Base-by-base conservation (phyloP, 495 filamentous ascomycete species). In the Usnea hakonensis region DNA sequence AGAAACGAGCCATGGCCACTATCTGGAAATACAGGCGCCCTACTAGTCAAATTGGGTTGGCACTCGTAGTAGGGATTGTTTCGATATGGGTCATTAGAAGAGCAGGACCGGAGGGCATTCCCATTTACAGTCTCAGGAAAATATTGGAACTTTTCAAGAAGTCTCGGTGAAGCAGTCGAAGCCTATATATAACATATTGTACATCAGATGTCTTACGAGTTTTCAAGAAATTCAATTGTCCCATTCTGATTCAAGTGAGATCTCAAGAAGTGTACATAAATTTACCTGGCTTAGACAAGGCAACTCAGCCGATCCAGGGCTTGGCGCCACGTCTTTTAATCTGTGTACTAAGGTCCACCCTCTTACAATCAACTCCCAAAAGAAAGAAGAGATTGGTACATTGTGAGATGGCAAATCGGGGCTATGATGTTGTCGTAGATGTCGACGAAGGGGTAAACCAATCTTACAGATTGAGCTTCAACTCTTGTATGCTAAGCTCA, bases 401-500 rank as follows among this genome's bases (percentile, higher is more conserved):
- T 33, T 17, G 50, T n/a, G 19, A 48, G 46, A 95, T 95, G 91
- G 80, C 91, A 57, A 87, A 87, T 71, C 79, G 85, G 65, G 90
- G 91, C 65, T 97, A 98, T 74, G 95, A 98, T 77, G 94, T 95
- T 61, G 93, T 98, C 67, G 94, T 98, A 32, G 94, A 97, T 69
- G 85, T 97, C 58, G 93, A 97, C 71, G 88, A 90, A 66, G 93
- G 97, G 79, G 91, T 90, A 75, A 32, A n/a, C 55, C 37, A 38
- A 57, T 37, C 33, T 36, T 11, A 30, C 53, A 41, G 52, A 44
- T 30, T 50, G 56, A 37, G 11, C 11, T 17, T 50, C 23, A 23
- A 30, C 5, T 32, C 21, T 35, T 33, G 7, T 8, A 64, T 36
- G 40, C 44, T 56, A 19, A 52, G n/a, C 35, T 32, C 30, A 32